Evolutionary conservation across 2,329 filamentous ascomycete genomes (phyloP), one percentile per base, ranked within the genome.

Genomic region (Aspergillus sojae): DNA sequence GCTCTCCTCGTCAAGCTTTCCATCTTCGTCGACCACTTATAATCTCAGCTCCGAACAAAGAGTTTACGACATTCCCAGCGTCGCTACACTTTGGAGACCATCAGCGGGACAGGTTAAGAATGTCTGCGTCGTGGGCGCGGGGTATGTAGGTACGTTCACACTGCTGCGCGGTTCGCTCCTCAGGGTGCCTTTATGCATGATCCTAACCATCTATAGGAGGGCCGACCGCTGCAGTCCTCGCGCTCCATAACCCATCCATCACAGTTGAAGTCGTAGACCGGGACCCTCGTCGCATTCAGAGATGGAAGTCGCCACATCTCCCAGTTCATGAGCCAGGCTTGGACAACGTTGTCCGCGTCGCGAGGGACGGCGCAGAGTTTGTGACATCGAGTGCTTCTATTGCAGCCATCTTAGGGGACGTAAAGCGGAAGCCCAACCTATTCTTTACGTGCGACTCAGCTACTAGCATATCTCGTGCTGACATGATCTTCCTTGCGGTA

Each of bases 281-380:
- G 64, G 88, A 92, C 73, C 81, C 81, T 58, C 78, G 75, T 45
- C 86, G 90, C 53, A 92, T 94, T 66, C 83, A 83, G 57, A 85
- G 86, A 64, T 94, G 91, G 91, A 90, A 92, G 70, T 91, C 90
- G 1, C 82, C 84, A 52, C 85, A 90, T 67, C 85, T 92, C 19
- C 91, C 91, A 50, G 91, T 94, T 65, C 89, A 91, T 77, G 91
- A 94, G 77, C 89, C 90, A 0, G 89, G 88, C 12, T 82, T 94
- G 30, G 80, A 84, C 60, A 85, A 91, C 57, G 86, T 93, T 62
- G 87, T 94, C 36, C 84, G 86, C 65, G 81, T 71, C 21, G 69
- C 71, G 36, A 72, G 76, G 39, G 80, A 83, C 62, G 78, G 77
- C 16, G 70, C 73, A 16, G 65, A 72, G 36, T 32, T 52, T 23